Conservation (phyloP, 140 eudicot species). For the Ambrosia hybrid region DNA sequence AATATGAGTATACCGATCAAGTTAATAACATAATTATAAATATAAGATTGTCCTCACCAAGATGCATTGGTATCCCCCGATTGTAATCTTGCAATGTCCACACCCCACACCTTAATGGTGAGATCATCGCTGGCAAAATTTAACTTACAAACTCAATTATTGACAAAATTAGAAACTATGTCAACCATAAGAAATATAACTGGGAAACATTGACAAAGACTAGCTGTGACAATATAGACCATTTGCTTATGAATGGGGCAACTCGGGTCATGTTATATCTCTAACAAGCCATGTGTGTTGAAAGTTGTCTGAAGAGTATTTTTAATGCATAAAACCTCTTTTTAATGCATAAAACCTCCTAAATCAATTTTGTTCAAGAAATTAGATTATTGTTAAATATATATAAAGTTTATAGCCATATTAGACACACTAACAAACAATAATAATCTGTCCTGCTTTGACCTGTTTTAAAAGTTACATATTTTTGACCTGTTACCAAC, state of each 20-base stretch:
- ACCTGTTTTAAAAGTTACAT: neutral
- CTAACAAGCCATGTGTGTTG: neutral
- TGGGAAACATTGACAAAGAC: no score
- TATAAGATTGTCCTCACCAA: slow-evolving; percentile 55
- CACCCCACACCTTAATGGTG: slow-evolving; percentile 81
- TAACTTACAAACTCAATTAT: neutral
- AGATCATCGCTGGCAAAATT: slow-evolving; percentile 80
- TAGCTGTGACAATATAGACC: no score
- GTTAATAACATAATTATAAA: slow-evolving; percentile 6
- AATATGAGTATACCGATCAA: neutral
- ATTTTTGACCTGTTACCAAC: neutral
- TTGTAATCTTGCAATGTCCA: slow-evolving; percentile 52
- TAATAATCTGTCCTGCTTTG: neutral
- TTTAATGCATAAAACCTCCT: neutral
- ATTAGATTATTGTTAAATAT: neutral
- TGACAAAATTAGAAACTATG: slow-evolving; percentile 1
- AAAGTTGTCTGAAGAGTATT: neutral
- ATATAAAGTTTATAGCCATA: neutral
- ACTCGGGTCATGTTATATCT: neutral
- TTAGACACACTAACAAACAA: neutral
- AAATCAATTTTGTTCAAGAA: neutral
- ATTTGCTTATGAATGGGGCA: no score
- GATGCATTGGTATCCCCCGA: slow-evolving; percentile 57
- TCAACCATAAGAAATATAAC: neutral
- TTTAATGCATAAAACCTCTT: no score